These are phyloP conservation scores for Cudoniella acicularis DNA, from an alignment of 495 filamentous ascomycete species.

Conservation along the genomic window DNA sequence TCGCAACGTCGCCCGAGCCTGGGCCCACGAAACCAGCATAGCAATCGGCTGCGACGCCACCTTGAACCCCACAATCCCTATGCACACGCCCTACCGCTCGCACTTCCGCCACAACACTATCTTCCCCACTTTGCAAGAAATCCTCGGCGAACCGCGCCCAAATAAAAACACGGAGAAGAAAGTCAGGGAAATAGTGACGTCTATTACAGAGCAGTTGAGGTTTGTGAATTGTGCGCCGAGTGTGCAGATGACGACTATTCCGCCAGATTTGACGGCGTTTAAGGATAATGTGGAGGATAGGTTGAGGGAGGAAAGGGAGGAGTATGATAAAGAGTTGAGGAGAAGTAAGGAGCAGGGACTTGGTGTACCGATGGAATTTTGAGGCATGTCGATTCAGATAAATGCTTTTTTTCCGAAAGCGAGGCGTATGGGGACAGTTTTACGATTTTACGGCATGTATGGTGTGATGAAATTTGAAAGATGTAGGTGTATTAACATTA, in stretches of 20 bases:
- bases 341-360: conserved; percentile 19
- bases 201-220: conserved; percentile 78
- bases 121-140: conserved; percentile 70
- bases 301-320: conserved; percentile 65
- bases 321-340: conserved; percentile 14
- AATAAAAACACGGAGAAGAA: conserved; percentile 79
- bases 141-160: conserved; percentile 51
- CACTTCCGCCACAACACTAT: conserved; percentile 83
- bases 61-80: conserved; percentile 70
- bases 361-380: conserved; percentile 26
- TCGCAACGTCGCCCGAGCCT: conserved; percentile 90
- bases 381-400: neutral
- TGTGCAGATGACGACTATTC: conserved; percentile 79
- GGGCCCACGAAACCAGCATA: conserved; percentile 93
- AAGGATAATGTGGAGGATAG: conserved; percentile 77
- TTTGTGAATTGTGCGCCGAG: conserved; percentile 84
- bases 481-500: too few species aligned
- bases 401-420: conserved; percentile 1
- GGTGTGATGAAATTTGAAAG: neutral
- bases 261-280: conserved; percentile 68
- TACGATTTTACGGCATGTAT: neutral
- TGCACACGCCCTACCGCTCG: conserved; percentile 69
- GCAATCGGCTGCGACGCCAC: conserved; percentile 69
- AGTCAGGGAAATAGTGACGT: conserved; percentile 66
- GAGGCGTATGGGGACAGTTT: conserved; percentile 10